A percentile compares a stretch with the other conserved stretches of the same genome.
Evolutionary conservation across 2,329 filamentous ascomycete genomes (phyloP).

Genomic region (Colletotrichum spinosum): DNA sequence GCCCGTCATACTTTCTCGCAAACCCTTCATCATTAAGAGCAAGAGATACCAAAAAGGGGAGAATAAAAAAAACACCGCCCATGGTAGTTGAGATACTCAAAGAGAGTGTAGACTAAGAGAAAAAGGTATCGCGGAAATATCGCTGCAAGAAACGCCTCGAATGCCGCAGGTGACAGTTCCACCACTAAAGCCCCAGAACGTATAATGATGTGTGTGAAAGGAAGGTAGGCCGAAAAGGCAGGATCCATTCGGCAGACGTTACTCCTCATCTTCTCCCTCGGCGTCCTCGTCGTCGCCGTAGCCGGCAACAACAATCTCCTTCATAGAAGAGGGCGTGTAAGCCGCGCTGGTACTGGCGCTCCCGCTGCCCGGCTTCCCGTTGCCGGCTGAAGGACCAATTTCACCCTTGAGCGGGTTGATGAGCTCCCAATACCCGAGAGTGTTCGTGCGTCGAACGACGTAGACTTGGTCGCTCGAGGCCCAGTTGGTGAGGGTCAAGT

Average conservation of each 20-base stretch:
- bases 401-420: conserved; percentile 44
- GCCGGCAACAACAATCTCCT: conserved; percentile 24
- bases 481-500: conserved; percentile 55
- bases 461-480: conserved; percentile 50
- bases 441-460: conserved; percentile 46
- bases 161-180: background rate
- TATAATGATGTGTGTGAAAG: background rate
- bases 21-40: background rate
- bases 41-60: background rate
- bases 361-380: conserved; percentile 31
- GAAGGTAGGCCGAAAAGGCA: background rate
- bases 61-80: conserved; percentile 1
- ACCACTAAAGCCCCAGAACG: background rate
- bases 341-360: conserved; percentile 5
- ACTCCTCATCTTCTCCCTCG: conserved; percentile 37
- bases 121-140: conserved; percentile 7
- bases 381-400: conserved; percentile 34
- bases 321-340: conserved; percentile 3
- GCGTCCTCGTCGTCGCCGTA: conserved; percentile 34
- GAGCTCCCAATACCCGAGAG: conserved; percentile 46
- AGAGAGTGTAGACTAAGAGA: background rate
- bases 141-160: conserved; percentile 6
- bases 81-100: background rate
- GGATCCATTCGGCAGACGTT: background rate
- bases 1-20: background rate